Percentiles rank a stretch among this genome's conserved stretches.
Evolutionary conservation across 2,329 filamentous ascomycete genomes (phyloP).

Genomic region (Cadophora luteo-olivacea): DNA sequence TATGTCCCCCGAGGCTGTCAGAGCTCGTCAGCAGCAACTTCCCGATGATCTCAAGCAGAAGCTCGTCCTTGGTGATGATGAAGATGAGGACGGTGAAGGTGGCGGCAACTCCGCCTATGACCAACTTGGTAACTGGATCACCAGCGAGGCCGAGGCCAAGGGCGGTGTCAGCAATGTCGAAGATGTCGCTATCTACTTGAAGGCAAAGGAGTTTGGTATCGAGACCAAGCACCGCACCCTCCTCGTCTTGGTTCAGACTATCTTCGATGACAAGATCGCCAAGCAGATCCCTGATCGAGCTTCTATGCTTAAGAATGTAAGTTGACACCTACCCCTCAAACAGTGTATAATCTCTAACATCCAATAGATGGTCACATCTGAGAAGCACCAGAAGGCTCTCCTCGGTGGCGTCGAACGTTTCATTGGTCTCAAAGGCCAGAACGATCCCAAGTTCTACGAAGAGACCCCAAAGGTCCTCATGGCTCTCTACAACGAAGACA

Average conservation of each 20-base stretch:
- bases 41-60: conserved; percentile 95
- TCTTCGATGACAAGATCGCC: conserved; percentile 90
- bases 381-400: conserved; percentile 94
- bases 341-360: no score
- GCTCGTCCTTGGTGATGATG: conserved; percentile 80
- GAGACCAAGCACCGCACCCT: conserved; percentile 94
- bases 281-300: conserved; percentile 87
- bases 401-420: conserved; percentile 95
- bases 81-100: conserved; percentile 80
- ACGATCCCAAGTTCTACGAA: conserved; percentile 79
- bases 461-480: conserved; percentile 87
- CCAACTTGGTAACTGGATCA: conserved; percentile 91
- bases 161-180: conserved; percentile 80
- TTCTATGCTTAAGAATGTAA: conserved; percentile 85
- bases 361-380: conserved; percentile 77
- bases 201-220: conserved; percentile 95
- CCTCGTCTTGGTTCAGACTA: conserved; percentile 87
- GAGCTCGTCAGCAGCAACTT: conserved; percentile 89
- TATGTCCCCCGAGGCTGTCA: conserved; percentile 93
- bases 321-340: no score
- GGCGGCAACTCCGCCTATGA: conserved; percentile 82
- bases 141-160: conserved; percentile 72
- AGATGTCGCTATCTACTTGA: conserved; percentile 91
- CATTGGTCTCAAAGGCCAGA: conserved; percentile 72
- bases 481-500: conserved; percentile 88